Percentiles rank a stretch among this genome's conserved stretches.
phyloP scores from a whole-genome alignment of 2,329 filamentous ascomycete species.

The Aureobasidium pullulans region DNA sequence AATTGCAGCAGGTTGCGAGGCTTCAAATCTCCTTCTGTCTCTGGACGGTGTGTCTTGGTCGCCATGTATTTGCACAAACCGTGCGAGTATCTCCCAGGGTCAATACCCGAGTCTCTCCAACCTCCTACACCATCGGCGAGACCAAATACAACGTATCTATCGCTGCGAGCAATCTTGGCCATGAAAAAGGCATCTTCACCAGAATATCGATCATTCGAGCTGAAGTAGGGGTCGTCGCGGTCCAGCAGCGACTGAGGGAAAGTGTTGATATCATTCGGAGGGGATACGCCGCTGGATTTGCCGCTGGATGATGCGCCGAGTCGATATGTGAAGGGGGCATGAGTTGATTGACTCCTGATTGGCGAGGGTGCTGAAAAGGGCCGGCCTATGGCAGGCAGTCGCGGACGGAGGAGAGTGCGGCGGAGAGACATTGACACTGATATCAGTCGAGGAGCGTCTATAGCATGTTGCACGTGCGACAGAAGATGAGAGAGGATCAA shows the following conservation, averaged over 20 bases:
- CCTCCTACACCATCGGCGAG: constrained; percentile 93
- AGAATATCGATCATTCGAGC: constrained; percentile 53
- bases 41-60: constrained; percentile 50
- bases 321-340: constrained; percentile 29
- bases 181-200: constrained; percentile 98
- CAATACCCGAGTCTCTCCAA: constrained; percentile 86
- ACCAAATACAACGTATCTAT: constrained; percentile 69
- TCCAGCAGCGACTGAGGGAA: constrained; percentile 27
- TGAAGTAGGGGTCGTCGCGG: constrained; percentile 41
- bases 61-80: constrained; percentile 92
- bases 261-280: constrained; percentile 42
- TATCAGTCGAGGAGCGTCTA: neutral
- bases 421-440: constrained; percentile 1
- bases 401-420: neutral
- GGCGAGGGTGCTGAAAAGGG: neutral
- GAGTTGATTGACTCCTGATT: neutral
- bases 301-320: constrained; percentile 30
- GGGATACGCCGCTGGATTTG: constrained; percentile 27
- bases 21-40: constrained; percentile 32
- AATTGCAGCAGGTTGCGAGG: constrained; percentile 68
- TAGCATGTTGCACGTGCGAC: neutral
- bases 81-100: constrained; percentile 92
- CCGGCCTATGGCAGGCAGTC: neutral
- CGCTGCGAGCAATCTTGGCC: constrained; percentile 60
- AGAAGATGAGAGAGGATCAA: neutral